Evolutionary conservation across 1,139 yeast species (phyloP), one percentile per base, ranked within the genome.

Genomic region (Kluyveromyces marxianus): DNA sequence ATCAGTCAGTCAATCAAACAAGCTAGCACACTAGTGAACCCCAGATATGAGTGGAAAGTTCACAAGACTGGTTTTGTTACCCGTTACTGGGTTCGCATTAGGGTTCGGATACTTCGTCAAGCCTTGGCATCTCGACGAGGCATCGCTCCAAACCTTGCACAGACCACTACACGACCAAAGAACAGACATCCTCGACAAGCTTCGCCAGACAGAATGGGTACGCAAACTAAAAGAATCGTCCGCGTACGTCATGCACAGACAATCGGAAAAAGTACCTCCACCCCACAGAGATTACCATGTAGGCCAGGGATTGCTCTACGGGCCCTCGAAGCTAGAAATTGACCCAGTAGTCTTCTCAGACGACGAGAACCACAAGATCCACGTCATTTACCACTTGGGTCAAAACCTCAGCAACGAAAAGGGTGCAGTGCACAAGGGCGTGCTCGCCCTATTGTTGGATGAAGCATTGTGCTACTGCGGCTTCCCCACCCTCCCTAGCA

Each of bases 401-500:
- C 63, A 69, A 3, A 72, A 75, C 40, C 65, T 90, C 35, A 72
- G 81, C 7, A 79, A 79, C 52, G 84, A 79, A 49, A 63, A 64
- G 29, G 88, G 88, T 0, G 78, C 79, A 45, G 76, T 92, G 31
- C 97, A 92, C 59, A 90, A 92, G 54, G 98, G 98, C 0, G 72
- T 90, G 3, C 68, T 90, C 2, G 79, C 96, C 1, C 83, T 96
- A 2, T 67, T 92, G 35, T 59, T 92, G 41, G 98, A 92, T 63
- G 98, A 92, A 62, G 82, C 86, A 0, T 70, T 92, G 39, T 88
- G 96, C 57, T 74, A 81, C 40, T 86, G 96, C 59, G 97, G 96
- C 24, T 92, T 89, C 60, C 81, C 90, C 4, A 68, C 74, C 31
- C 70, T 92, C n/a, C 97, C 98, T 1, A 79, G 82, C 46, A 77